These are phyloP conservation scores for Venturia aucupariae DNA, from an alignment of 2,329 filamentous ascomycete species.

Conservation along the genomic window DNA sequence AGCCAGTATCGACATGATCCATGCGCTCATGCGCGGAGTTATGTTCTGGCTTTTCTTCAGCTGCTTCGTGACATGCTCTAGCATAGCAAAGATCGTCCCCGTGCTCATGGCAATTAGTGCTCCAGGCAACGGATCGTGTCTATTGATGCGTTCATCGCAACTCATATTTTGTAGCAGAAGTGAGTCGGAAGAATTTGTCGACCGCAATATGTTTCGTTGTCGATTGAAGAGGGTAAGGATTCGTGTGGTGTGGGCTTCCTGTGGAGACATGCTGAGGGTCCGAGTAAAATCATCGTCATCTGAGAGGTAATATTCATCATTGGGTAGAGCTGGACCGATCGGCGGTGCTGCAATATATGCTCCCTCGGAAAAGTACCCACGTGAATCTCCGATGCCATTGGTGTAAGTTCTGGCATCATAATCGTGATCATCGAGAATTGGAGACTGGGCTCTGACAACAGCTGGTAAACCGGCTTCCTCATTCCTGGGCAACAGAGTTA, in stretches of 20 bases:
- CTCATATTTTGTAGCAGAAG: neutral
- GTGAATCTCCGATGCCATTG: slow-evolving; percentile 36
- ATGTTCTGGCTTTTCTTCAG: slow-evolving; percentile 38
- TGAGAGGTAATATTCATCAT: neutral
- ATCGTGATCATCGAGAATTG: slow-evolving; percentile 23
- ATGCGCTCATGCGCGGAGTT: slow-evolving; percentile 59
- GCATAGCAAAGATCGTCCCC: neutral
- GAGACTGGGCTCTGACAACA: slow-evolving; percentile 54
- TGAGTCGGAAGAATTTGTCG: slow-evolving; percentile 24
- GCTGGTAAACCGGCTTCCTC: slow-evolving; percentile 68
- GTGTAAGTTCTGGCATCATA: slow-evolving; percentile 35
- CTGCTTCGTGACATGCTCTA: slow-evolving; percentile 5
- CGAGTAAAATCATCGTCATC: slow-evolving; percentile 21
- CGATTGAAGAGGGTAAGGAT: slow-evolving; percentile 55
- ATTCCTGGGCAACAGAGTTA: slow-evolving; percentile 41
- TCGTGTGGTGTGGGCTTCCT: slow-evolving; percentile 57
- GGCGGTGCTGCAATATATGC: slow-evolving; percentile 60
- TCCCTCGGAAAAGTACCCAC: slow-evolving; percentile 67
- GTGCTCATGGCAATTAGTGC: slow-evolving; percentile 1
- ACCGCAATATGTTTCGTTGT: slow-evolving; percentile 55
- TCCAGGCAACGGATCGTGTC: neutral
- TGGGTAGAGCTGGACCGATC: slow-evolving; percentile 19
- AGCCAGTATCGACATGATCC: slow-evolving; percentile 78
- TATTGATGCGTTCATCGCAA: neutral
- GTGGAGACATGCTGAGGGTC: slow-evolving; percentile 32